Base-by-base conservation (phyloP, 805 yeast genomes). In the Candida ulmi region DNA sequence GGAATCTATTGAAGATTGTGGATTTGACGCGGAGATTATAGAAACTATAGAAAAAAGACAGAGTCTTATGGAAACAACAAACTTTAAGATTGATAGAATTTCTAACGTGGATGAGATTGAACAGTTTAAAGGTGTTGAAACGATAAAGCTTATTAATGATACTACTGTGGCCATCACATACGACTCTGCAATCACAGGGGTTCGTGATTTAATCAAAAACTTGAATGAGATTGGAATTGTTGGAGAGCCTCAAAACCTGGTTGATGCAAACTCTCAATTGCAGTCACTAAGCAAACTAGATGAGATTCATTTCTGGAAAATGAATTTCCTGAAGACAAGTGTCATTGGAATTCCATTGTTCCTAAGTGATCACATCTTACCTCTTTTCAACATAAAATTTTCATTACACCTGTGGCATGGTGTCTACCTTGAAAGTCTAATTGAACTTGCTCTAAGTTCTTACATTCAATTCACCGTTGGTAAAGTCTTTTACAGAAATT, bases 271-370 rank as follows among this genome's bases (percentile, higher is more conserved):
- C 4, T 68, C 83, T 4, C 98, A 93, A 59, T 55, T 91, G 30
- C 78, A 74, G 30, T 58, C 84, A 2, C 65, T 93, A 23, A 69
- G 86, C 1, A 78, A 85, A 48, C 68, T 74, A 8, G 77, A 80
- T 48, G 97, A 91, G 46, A 80, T 86, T 33, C 62, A 66, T 37
- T 76, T 72, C 52, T 93, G 96, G 95, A 72, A 69, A 42, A 46
- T 58, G 9, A 79, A 70, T 42, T 75, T 84, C 42, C 44, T 74
- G 38, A 68, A 62, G 37, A 58, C 88, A 7, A 52, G 79, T 3
- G 17, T 68, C 0, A 63, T 79, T 41, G 90, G 95, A 0, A 21
- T 78, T 0, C 88, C 96, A 0, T 74, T 87, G 7, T 60, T 81
- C 45, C 51, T 62, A 2, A 29, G 69, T 12, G 65, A 76, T 28